Evolutionary conservation across 306 rosid species (phyloP).

Genomic region (Citrullus colocynthis): DNA sequence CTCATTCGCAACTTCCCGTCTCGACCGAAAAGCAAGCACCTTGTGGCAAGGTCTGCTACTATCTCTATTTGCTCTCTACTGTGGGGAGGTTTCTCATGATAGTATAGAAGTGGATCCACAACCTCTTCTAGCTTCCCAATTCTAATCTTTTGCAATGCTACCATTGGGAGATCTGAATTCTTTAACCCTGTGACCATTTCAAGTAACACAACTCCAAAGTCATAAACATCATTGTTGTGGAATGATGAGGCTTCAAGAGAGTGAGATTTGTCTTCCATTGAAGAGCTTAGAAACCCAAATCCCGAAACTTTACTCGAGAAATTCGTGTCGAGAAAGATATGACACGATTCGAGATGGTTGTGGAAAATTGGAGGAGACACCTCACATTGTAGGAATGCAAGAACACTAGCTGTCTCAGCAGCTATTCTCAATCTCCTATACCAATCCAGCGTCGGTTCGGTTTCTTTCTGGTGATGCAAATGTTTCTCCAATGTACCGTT

Average conservation of each 20-base stretch:
- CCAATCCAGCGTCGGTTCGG: conserved; percentile 52
- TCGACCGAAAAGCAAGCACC: conserved; percentile 68
- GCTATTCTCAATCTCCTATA: conserved; percentile 59
- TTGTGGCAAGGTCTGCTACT: conserved; percentile 85
- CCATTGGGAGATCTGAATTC: conserved; percentile 38
- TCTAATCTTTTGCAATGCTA: conserved; percentile 50
- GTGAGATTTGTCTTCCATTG: conserved; percentile 19
- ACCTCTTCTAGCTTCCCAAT: conserved; percentile 70
- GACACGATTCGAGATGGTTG: conserved; percentile 51
- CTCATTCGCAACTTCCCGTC: conserved; percentile 73
- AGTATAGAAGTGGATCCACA: conserved; percentile 59
- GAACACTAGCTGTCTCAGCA: conserved; percentile 54
- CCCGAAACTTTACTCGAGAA: conserved; percentile 63
- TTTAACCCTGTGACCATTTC: conserved; percentile 74
- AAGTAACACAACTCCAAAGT: conserved; percentile 64
- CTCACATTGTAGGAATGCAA: conserved; percentile 64
- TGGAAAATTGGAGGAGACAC: conserved; percentile 74
- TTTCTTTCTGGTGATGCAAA: conserved; percentile 39
- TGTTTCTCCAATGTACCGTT: conserved; percentile 72
- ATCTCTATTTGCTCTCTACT: conserved; percentile 58
- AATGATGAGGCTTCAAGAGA: conserved; percentile 14
- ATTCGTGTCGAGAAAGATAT: conserved; percentile 45
- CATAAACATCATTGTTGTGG: conserved; percentile 59
- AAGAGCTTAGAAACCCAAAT: conserved; percentile 30
- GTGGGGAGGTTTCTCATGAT: conserved; percentile 45